Evolutionary conservation across 2,329 filamentous ascomycete genomes (phyloP), one percentile per base, ranked within the genome.

Genomic region (Phyllosticta paracitricarpa): DNA sequence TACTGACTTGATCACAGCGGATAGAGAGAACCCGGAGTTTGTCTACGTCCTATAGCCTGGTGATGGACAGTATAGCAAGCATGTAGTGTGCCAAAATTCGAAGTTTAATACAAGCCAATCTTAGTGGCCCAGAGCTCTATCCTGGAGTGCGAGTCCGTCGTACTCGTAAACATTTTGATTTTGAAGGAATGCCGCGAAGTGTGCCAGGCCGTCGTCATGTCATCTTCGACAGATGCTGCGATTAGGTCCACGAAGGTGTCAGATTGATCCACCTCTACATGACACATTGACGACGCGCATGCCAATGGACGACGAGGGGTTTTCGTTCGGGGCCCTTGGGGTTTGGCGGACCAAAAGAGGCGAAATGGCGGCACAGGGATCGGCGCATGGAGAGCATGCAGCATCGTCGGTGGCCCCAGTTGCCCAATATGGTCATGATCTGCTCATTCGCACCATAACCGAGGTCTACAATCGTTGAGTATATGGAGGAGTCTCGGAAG

Each of bases 1-100:
- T 48, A n/a, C 40, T 48, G 14, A 48, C 40, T 19, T 48, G 33
- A 17, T n/a, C 6, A 17, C 17, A 48, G 88, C 85, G 3, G 86
- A 89, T 68, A 73, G 77, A 61, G 85, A 89, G 75, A 89, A 87
- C 63, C 74, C 73, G 0, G 77, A 88, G 68, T 87, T 89, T 68
- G 71, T 82, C 0, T 89, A 89, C 68, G 79, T 77, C 22, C 63
- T 84, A 56, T 83, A 74, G 70, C 40, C n/a, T 48, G 40, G 40
- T 14, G 14, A n/a, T 48, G 3, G 40, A 19, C 17, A 48, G n/a
- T 3, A n/a, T 48, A 48, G 40, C 17, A 48, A 48, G 40, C 40
- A 48, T 48, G 40, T 48, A 48, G 40, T n/a, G 17, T n/a, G 10
- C 12, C 40, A 48, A 48, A n/a, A n/a, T 17, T 48, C 17, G 3